Percentiles rank a stretch among this genome's conserved stretches.
These are phyloP conservation scores for Nematodospora valgi DNA, from an alignment of 805 yeast species.

Conservation along the genomic window DNA sequence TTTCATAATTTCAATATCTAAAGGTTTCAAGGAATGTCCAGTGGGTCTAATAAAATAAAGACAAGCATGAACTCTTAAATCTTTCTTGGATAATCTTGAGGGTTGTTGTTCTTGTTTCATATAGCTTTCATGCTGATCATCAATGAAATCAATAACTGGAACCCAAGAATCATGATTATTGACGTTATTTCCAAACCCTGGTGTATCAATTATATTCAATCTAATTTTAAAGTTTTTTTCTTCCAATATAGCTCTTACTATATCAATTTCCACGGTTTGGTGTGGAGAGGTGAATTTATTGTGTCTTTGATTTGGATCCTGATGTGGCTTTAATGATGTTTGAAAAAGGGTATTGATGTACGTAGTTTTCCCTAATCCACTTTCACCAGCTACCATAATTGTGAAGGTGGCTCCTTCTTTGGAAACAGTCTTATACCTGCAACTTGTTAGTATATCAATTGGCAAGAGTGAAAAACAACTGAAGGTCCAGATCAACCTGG, in stretches of 20 bases:
- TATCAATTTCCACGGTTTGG: slow-evolving; percentile 74
- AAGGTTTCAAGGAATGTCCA: slow-evolving; percentile 80
- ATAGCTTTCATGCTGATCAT: slow-evolving; percentile 83
- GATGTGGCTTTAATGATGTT: slow-evolving; percentile 60
- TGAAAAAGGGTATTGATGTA: slow-evolving; percentile 84
- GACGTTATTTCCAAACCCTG: slow-evolving; percentile 90
- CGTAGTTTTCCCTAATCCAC: slow-evolving; percentile 93
- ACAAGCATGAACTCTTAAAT: slow-evolving; percentile 87
- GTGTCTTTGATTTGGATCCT: slow-evolving; percentile 52
- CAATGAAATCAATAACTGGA: slow-evolving; percentile 82
- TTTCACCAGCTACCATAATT: slow-evolving; percentile 85
- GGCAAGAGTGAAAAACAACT: too few relatives aligned
- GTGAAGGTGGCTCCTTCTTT: slow-evolving; percentile 77
- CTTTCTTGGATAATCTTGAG: slow-evolving; percentile 58
- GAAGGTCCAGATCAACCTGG: too few relatives aligned
- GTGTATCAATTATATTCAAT: slow-evolving; percentile 84
- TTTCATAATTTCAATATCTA: slow-evolving; percentile 88
- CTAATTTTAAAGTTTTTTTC: slow-evolving; percentile 79
- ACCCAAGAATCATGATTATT: slow-evolving; percentile 85
- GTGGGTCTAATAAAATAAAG: slow-evolving; percentile 89
- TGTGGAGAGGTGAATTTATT: slow-evolving; percentile 52
- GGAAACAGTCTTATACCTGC: slow-evolving; percentile 68
- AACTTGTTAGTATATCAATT: slow-evolving; percentile 4
- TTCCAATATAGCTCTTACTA: slow-evolving; percentile 74
- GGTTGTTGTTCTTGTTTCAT: slow-evolving; percentile 97